phyloP scores from a whole-genome alignment of 1,284 basidiomycete species.

The Microstroma glucosiphilum region DNA sequence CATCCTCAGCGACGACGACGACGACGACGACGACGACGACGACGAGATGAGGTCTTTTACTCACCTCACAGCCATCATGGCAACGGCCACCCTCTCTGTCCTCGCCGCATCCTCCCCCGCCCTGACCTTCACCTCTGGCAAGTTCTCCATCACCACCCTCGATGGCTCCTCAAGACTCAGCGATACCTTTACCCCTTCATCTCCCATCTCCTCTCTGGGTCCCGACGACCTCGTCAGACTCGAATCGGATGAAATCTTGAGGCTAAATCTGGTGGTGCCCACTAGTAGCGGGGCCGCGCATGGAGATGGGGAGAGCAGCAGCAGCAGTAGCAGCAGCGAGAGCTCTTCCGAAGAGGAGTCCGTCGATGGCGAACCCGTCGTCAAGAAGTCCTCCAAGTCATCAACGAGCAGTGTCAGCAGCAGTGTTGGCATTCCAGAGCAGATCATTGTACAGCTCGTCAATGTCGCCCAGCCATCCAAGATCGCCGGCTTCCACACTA shows the following conservation, averaged over 20 bases:
- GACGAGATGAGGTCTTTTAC: background rate
- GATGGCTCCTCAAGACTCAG: background rate
- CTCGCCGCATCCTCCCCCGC: background rate
- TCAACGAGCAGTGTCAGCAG: background rate
- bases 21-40: no score
- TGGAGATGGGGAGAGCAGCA: background rate
- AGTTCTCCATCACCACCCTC: slow-evolving; percentile 3
- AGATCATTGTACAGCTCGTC: slow-evolving; percentile 3
- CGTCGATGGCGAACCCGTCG: background rate
- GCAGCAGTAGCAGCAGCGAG: background rate
- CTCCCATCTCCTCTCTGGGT: background rate
- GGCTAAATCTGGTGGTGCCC: background rate
- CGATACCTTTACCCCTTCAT: background rate
- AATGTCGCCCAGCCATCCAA: background rate
- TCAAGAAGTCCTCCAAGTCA: background rate
- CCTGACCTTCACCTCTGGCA: background rate
- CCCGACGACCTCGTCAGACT: background rate
- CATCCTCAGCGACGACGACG: no score
- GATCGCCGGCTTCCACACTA: background rate
- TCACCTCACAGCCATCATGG: background rate
- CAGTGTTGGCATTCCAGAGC: background rate
- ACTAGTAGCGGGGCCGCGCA: background rate
- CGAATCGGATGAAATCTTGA: slow-evolving; percentile 6
- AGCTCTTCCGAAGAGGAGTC: background rate
- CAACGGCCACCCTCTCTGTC: background rate